These are phyloP conservation scores for Pleurozium schreberi DNA, from an alignment of 225 moss, liverwort and hornwort species.

Conservation along the genomic window DNA sequence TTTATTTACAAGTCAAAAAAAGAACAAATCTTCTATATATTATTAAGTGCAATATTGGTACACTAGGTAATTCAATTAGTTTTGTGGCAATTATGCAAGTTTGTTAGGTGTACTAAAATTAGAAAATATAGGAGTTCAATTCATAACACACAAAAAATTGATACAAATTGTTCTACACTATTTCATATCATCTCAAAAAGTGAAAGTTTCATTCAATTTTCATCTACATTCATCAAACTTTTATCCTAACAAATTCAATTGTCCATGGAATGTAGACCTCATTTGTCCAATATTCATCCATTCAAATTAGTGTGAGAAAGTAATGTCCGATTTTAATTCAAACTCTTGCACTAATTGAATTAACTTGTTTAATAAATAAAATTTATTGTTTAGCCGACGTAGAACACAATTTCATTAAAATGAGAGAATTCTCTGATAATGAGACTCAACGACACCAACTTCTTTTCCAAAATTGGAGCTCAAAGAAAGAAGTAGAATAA, in stretches of 20 bases:
- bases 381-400: not conserved
- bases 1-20: too few relatives aligned
- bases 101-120: not conserved
- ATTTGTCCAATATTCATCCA: not conserved
- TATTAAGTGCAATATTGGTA: too few relatives aligned
- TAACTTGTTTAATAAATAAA: not conserved
- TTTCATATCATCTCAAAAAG: not conserved
- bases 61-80: too few relatives aligned
- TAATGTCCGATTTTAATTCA: not conserved
- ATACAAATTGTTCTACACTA: not conserved
- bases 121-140: not conserved
- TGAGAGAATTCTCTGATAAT: too few relatives aligned
- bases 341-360: not conserved
- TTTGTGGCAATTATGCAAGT: not conserved
- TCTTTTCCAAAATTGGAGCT: too few relatives aligned
- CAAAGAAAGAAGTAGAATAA: too few relatives aligned
- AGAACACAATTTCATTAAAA: not conserved
- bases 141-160: not conserved
- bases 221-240: not conserved
- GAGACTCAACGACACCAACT: too few relatives aligned
- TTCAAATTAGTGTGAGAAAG: not conserved
- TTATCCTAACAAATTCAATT: not conserved
- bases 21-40: too few relatives aligned
- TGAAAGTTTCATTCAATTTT: rapidly evolving
- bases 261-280: not conserved